phyloP scores from a whole-genome alignment of 768 basidiomycete species.

The Boletus sp. region DNA sequence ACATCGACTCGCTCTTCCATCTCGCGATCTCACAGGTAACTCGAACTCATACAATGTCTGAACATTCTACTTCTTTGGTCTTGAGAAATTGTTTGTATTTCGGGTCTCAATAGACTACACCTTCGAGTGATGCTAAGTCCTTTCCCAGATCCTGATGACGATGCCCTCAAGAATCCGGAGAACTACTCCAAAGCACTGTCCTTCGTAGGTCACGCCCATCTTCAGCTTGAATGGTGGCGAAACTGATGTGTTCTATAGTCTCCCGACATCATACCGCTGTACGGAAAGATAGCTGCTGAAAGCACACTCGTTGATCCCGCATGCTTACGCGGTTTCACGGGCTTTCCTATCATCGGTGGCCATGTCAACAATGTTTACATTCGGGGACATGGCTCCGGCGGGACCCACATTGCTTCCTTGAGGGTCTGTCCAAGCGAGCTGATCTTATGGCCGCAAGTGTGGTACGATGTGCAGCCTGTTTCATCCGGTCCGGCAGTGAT shows the following conservation, averaged over 20 bases:
- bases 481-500: neutral
- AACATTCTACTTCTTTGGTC: neutral
- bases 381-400: neutral
- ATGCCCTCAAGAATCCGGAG: neutral
- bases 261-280: neutral
- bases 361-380: neutral
- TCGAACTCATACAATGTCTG: neutral
- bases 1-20: neutral
- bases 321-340: neutral
- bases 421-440: neutral
- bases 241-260: neutral
- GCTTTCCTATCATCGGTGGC: neutral
- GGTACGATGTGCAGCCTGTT: neutral
- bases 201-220: no score
- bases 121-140: neutral
- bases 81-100: conserved; percentile 7
- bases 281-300: neutral
- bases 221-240: no score
- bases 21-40: neutral
- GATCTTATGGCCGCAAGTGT: neutral
- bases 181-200: neutral
- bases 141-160: neutral
- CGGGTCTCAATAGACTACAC: neutral
- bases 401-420: neutral
- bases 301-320: neutral